Base-by-base conservation (phyloP, 2,329 filamentous ascomycete genomes). In the Talaromyces sp. region DNA sequence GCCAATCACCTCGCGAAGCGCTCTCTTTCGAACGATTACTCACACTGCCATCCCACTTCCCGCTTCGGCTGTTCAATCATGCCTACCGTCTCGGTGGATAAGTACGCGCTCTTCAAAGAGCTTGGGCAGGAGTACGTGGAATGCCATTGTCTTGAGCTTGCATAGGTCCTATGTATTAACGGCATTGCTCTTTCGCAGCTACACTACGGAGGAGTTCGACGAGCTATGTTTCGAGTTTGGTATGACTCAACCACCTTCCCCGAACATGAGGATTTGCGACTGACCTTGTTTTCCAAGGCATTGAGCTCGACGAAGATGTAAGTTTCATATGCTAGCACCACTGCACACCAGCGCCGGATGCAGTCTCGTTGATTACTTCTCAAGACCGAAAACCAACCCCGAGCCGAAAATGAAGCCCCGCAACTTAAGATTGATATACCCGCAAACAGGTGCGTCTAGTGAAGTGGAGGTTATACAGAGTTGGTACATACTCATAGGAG, bases 401-500 rank as follows among this genome's bases (percentile, higher is more conserved):
- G 91, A 56, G 90, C 91, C 37, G 87, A 89, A 71, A 90, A 96
- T 79, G 92, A 96, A 80, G 87, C 92, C 61, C 90, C 95, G 64
- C 92, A 98, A 81, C 87, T 98, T 74, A 97, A 97, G 85, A 98
- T 99, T 75, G 94, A 98, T 79, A 96, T 98, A 73, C 93, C 93
- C 68, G 94, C 95, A 74, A 98, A 98, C 81, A 88, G 92, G 81
- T 93, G 88, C 81, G 88, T 72, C 35, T 37, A 39, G 13, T 27
- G 50, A 6, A 22, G n/a, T 9, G 6, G 33, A 56, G 41, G 37
- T n/a, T 31, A 61, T 39, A 52, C 11, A 58, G 9, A 27, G 8
- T 19, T 19, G 49, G 19, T 68, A 69, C 49, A 59, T 66, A 33
- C 50, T 77, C 67, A 76, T 65, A 65, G 7, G 17, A 61, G 35